These are phyloP conservation scores for Botryosphaeria dothidea DNA, from an alignment of 2,329 filamentous ascomycete genomes.

Conservation along the genomic window DNA sequence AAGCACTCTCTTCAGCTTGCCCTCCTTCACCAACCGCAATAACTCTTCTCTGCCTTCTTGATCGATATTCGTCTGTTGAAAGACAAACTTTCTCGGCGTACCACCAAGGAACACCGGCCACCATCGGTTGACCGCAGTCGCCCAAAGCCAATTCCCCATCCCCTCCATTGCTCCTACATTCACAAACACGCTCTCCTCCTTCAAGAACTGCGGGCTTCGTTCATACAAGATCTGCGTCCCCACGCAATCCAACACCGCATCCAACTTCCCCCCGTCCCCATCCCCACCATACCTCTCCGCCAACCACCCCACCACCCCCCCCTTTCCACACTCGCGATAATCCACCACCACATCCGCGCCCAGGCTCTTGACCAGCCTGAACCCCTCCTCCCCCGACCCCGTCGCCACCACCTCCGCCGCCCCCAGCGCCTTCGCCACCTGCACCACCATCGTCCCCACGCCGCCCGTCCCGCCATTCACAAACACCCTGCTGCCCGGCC, in stretches of 20 bases:
- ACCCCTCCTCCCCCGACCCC: conserved; percentile 48
- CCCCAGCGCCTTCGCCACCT: conserved; percentile 43
- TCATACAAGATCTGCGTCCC: conserved; percentile 48
- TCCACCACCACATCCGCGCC: conserved; percentile 47
- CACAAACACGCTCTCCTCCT: conserved; percentile 38
- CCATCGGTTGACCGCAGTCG: conserved; percentile 42
- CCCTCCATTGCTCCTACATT: conserved; percentile 39
- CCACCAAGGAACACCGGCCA: conserved; percentile 44
- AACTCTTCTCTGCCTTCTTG: conserved; percentile 28
- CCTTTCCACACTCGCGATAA: background rate
- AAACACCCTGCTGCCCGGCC: conserved; percentile 44
- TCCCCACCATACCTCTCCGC: conserved; percentile 25
- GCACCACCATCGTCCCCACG: conserved; percentile 50
- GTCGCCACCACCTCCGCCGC: conserved; percentile 48
- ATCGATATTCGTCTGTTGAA: conserved; percentile 16
- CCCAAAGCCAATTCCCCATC: conserved; percentile 32
- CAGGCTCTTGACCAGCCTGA: conserved; percentile 41
- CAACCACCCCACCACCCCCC: conserved; percentile 37
- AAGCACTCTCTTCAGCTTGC: conserved; percentile 33
- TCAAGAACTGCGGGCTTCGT: conserved; percentile 43
- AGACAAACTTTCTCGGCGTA: conserved; percentile 38
- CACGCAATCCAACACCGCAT: conserved; percentile 49
- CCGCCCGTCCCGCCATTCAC: conserved; percentile 56
- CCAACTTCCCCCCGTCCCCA: conserved; percentile 34
- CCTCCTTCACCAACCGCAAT: conserved; percentile 35